phyloP scores from a whole-genome alignment of 2,329 filamentous ascomycete species.

The Cladophialophora carrionii region DNA sequence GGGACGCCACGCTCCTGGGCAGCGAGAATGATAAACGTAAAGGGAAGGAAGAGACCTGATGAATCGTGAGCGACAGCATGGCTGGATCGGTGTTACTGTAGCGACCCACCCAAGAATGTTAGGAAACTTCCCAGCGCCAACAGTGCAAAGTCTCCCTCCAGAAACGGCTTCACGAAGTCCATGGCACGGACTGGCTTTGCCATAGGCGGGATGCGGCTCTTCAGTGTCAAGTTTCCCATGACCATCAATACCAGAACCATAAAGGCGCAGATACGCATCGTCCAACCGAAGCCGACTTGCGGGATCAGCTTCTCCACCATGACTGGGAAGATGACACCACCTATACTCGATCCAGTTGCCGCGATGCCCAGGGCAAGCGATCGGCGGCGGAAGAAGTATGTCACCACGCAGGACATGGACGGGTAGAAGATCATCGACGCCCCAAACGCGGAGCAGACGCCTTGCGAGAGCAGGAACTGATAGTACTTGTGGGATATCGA shows the following conservation, averaged over 20 bases:
- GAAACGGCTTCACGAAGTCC: conserved; percentile 42
- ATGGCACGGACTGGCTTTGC: conserved; percentile 40
- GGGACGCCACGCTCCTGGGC: conserved; percentile 53
- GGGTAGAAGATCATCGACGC: conserved; percentile 57
- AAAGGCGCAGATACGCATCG: conserved; percentile 62
- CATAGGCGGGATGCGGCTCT: conserved; percentile 54
- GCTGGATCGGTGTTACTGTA: conserved; percentile 23
- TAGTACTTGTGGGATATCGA: conserved; percentile 59
- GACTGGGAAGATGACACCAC: conserved; percentile 65
- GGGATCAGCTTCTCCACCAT: conserved; percentile 62
- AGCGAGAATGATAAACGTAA: conserved; percentile 38
- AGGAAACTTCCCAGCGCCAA: conserved; percentile 37
- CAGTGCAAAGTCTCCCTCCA: conserved; percentile 38
- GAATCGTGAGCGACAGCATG: background rate
- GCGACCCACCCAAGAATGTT: conserved; percentile 52
- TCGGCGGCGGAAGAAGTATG: conserved; percentile 50
- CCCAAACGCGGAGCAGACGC: conserved; percentile 57
- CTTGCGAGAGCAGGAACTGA: conserved; percentile 60
- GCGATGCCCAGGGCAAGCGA: conserved; percentile 59
- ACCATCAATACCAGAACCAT: conserved; percentile 63
- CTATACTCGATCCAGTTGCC: conserved; percentile 59
- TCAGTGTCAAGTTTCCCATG: conserved; percentile 58
- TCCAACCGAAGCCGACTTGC: conserved; percentile 59
- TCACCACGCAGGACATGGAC: conserved; percentile 42
- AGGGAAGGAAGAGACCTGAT: conserved; percentile 43